These are phyloP conservation scores for Rhizoclosmatium globosum DNA, from an alignment of 192 early-diverging fungal species.

Conservation along the genomic window DNA sequence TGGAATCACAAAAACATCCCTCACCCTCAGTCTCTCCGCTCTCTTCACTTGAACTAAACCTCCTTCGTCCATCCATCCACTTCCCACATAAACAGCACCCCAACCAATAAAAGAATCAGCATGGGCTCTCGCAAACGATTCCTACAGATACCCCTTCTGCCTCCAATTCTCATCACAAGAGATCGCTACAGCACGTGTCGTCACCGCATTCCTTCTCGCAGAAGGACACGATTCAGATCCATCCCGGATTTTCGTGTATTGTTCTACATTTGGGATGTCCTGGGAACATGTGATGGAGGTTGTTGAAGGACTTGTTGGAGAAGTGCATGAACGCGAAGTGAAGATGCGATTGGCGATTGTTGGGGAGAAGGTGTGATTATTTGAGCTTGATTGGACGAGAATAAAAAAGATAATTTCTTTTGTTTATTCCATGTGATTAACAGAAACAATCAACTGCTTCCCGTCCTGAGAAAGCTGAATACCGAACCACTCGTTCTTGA, in stretches of 20 bases:
- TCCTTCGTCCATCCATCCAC: not conserved
- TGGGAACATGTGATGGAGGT: not conserved
- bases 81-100: not conserved
- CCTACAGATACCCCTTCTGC: too few relatives aligned
- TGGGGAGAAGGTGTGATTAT: too few relatives aligned
- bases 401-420: too few relatives aligned
- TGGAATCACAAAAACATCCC: too few relatives aligned
- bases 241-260: not conserved
- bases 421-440: too few relatives aligned
- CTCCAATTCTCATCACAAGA: too few relatives aligned
- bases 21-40: not conserved
- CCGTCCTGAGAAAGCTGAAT: too few relatives aligned
- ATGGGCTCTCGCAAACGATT: too few relatives aligned
- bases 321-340: not conserved
- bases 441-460: too few relatives aligned
- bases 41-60: not conserved
- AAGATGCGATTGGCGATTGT: not conserved
- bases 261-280: not conserved
- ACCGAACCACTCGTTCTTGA: too few relatives aligned
- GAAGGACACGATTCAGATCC: not conserved
- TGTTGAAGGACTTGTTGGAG: not conserved
- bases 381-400: too few relatives aligned
- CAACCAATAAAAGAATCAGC: too few relatives aligned
- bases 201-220: not conserved
- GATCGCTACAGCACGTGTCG: slow-evolving; percentile 5